Evolutionary conservation across 306 rosid species (phyloP).

Genomic region (Inga laurina): DNA sequence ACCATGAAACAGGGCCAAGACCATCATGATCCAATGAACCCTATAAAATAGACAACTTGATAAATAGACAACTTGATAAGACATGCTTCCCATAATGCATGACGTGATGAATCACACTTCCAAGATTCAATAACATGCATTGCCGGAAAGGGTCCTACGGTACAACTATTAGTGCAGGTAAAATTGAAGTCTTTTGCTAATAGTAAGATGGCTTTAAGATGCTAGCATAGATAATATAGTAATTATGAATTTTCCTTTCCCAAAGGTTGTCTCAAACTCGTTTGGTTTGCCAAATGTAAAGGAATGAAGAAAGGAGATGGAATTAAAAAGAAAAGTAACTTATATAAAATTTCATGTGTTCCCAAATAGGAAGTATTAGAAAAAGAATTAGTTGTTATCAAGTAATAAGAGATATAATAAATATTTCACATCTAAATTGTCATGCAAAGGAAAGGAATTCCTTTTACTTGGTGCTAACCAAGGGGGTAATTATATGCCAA

Average conservation of each 20-base stretch:
- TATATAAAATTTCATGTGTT: neutral
- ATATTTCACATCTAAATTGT: neutral
- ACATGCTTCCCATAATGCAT: neutral
- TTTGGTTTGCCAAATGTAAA: neutral
- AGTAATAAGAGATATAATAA: neutral
- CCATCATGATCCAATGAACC: slow-evolving; percentile 29
- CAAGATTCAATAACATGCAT: neutral
- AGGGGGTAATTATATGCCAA: neutral
- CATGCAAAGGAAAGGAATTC: neutral
- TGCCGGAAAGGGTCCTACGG: neutral
- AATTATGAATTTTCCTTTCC: neutral
- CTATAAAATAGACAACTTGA: neutral
- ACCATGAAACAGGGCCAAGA: slow-evolving; percentile 31
- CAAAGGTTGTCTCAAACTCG: neutral
- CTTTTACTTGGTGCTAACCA: neutral
- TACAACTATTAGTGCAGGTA: neutral
- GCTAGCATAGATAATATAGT: neutral
- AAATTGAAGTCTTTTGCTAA: neutral
- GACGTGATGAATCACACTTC: neutral
- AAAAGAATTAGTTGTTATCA: neutral
- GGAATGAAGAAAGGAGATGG: neutral
- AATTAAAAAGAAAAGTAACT: neutral
- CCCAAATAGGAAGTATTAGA: neutral
- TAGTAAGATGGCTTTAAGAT: neutral
- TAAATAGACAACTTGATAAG: neutral